Evolutionary conservation across 1,284 basidiomycete genomes (phyloP), one percentile per base, ranked within the genome.

Genomic region (Apiotrichum sp.): DNA sequence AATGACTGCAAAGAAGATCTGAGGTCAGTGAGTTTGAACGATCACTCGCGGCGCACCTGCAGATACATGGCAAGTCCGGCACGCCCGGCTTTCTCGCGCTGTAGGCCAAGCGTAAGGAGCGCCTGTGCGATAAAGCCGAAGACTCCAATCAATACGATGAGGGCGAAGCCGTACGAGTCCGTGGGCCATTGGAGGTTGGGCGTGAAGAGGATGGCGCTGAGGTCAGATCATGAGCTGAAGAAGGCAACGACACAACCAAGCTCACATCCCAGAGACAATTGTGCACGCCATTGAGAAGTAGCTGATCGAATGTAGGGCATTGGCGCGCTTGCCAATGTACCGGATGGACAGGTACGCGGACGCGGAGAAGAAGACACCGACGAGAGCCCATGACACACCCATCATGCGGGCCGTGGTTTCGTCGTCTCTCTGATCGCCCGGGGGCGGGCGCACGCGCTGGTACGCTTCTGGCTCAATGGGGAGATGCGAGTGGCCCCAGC

Each of bases 281-380:
- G 85, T 80, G 58, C 83, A 85, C 64, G 83, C 80, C 32, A 80
- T 72, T 0, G 86, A 83, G 66, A 88, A 89, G 56, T 81, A 85
- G 3, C 80, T 78, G 60, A 89, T 79, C 16, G 82, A 80, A 67
- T 91, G 88, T 53, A 89, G 74, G 0, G 87, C 79, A 63, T 87
- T 85, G 4, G 87, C 87, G 0, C 84, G 80, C 59, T 81, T 84
- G 2, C 88, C 88, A 34, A 89, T 86, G 6, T 82, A 83, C 4
- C 86, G 81, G 39, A 90, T 82, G 0, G 82, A 77, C 1, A 81
- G 83, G 66, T 85, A 76, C 39, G 75, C 76, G 0, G 60, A 58
- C 42, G 70, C 52, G 2, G 71, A 65, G 31, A 65, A 65, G 10
- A 67, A 51, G 6, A 76, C 71, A 14, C 64, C 59, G 10, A 64